phyloP scores from a whole-genome alignment of 78 protist species.

The Dictyostelium firmibasis region DNA sequence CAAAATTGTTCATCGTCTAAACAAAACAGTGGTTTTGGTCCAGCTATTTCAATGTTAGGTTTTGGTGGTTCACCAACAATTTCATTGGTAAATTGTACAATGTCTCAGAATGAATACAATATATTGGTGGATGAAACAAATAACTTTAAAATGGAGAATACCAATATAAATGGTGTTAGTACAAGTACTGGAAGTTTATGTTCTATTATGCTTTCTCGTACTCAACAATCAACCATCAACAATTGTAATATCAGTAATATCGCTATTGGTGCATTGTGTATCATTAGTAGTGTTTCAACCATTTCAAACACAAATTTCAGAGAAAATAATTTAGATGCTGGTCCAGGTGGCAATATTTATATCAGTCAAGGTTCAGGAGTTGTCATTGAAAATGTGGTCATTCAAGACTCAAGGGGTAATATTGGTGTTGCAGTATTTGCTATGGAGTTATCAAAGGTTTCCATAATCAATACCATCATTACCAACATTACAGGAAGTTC shows the following conservation, averaged over 20 bases:
- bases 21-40: neutral
- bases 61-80: neutral
- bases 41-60: neutral
- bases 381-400: neutral
- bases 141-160: neutral
- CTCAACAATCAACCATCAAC: neutral
- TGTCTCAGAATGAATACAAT: neutral
- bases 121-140: slow-evolving; percentile 20
- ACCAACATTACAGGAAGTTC: neutral
- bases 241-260: neutral
- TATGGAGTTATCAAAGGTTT: slow-evolving; percentile 13
- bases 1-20: neutral
- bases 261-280: slow-evolving; percentile 28
- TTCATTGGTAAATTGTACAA: neutral
- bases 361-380: slow-evolving; percentile 32
- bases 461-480: neutral
- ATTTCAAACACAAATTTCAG: neutral
- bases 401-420: neutral
- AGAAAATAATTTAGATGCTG: neutral
- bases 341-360: slow-evolving; percentile 40
- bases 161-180: neutral
- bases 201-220: slow-evolving; percentile 11
- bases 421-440: neutral
- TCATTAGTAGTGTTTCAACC: neutral
- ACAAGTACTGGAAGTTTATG: neutral